Evolutionary conservation across 2,329 filamentous ascomycete genomes (phyloP).

Genomic region (Amylocarpus encephaloides): DNA sequence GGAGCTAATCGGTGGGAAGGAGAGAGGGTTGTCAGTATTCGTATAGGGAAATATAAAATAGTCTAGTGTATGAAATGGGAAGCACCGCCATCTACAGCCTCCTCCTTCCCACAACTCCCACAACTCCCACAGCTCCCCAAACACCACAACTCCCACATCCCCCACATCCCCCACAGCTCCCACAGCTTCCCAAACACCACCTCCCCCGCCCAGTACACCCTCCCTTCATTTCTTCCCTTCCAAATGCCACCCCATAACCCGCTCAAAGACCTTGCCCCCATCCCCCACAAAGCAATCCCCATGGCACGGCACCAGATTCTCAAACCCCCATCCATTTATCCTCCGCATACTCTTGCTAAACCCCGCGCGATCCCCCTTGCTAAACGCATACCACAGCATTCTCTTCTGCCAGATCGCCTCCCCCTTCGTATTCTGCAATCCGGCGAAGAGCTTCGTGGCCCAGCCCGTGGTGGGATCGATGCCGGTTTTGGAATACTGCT

Average conservation of each 20-base stretch:
- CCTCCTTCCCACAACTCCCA: too few species aligned
- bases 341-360: constrained; percentile 64
- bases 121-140: too few species aligned
- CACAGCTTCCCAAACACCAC: neutral
- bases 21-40: too few species aligned
- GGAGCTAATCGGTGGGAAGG: too few species aligned
- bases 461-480: constrained; percentile 50
- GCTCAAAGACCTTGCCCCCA: constrained; percentile 69
- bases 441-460: constrained; percentile 50
- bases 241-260: constrained; percentile 80
- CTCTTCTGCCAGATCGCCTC: constrained; percentile 68
- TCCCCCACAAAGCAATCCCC: constrained; percentile 75
- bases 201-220: neutral
- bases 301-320: constrained; percentile 82
- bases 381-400: constrained; percentile 72
- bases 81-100: too few species aligned
- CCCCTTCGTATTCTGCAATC: constrained; percentile 56
- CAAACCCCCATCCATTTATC: constrained; percentile 79
- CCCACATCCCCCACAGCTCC: neutral
- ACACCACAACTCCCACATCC: neutral
- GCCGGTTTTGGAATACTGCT: constrained; percentile 67
- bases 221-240: constrained; percentile 31
- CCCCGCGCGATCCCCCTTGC: constrained; percentile 51
- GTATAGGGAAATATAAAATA: too few species aligned
- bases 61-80: too few species aligned